A percentile compares a stretch with the other conserved stretches of the same genome.
Evolutionary conservation across 441 rosid species (phyloP).

Genomic region (Mallotus japonicus): DNA sequence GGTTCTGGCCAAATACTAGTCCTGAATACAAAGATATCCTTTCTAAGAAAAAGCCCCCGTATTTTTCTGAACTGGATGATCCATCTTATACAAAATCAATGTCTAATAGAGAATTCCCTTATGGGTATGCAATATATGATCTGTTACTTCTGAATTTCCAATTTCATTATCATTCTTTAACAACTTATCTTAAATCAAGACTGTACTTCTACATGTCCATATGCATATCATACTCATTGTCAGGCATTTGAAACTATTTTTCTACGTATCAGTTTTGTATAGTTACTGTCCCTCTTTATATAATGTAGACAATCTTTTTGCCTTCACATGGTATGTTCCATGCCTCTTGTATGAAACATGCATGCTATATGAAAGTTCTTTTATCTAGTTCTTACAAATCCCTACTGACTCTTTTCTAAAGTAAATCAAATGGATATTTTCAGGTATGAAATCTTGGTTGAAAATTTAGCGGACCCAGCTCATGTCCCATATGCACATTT

Average conservation of each 20-base stretch:
- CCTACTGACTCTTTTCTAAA: not conserved
- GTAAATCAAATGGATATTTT: slow-evolving; percentile 16
- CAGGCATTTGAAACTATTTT: no score
- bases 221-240: no score
- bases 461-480: slow-evolving; percentile 94
- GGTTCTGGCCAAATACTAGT: slow-evolving; percentile 49
- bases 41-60: slow-evolving; percentile 28
- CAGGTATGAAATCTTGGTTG: slow-evolving; percentile 81
- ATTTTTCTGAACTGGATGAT: slow-evolving; percentile 47
- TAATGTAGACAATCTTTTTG: no score
- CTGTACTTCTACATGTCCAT: not conserved
- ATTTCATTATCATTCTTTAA: not conserved
- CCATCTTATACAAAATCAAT: slow-evolving; percentile 55
- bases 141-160: not conserved
- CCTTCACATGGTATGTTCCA: no score
- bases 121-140: slow-evolving; percentile 46
- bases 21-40: slow-evolving; percentile 35
- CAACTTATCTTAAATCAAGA: no score
- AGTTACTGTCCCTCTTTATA: no score
- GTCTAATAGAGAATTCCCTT: slow-evolving; percentile 65
- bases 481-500: slow-evolving; percentile 92
- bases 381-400: not conserved
- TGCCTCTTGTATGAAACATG: no score
- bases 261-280: no score
- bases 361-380: no score